These are phyloP conservation scores for Aspergillus caelatus DNA, from an alignment of 2,329 filamentous ascomycete genomes.

Conservation along the genomic window DNA sequence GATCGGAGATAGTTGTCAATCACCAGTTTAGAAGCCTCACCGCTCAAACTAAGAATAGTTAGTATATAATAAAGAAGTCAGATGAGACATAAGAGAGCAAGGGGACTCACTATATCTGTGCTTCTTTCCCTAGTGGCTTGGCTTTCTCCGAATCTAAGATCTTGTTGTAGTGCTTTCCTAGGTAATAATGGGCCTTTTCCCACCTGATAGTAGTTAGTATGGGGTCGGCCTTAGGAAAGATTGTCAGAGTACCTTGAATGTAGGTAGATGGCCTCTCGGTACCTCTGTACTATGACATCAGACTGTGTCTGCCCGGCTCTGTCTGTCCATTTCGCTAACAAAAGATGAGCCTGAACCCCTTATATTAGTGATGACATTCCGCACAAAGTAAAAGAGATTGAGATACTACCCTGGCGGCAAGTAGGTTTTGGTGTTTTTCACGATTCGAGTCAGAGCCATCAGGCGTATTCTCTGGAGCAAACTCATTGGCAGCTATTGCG, in stretches of 20 bases:
- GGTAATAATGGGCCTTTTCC: conserved; percentile 97
- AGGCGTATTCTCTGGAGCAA: conserved; percentile 55
- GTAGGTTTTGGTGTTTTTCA: conserved; percentile 55
- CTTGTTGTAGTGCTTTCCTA: conserved; percentile 97
- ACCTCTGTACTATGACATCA: conserved; percentile 75
- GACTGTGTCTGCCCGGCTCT: conserved; percentile 91
- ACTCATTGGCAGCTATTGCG: conserved; percentile 80
- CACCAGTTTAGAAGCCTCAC: conserved; percentile 83
- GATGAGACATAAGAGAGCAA: not conserved
- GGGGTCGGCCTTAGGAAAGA: not conserved
- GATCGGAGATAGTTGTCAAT: conserved; percentile 93
- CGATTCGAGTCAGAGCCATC: conserved; percentile 40
- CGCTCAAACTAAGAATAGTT: conserved; percentile 59
- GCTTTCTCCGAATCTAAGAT: conserved; percentile 85
- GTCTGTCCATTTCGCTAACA: conserved; percentile 96
- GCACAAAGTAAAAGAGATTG: not conserved
- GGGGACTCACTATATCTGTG: conserved; percentile 62
- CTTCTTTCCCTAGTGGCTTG: conserved; percentile 75
- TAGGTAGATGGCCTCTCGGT: conserved; percentile 68
- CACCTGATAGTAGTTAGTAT: conserved; percentile 56
- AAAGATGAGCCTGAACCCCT: conserved; percentile 68
- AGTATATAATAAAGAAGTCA: conserved; percentile 18
- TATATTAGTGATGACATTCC: conserved; percentile 10
- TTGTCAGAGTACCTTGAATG: conserved; percentile 34
- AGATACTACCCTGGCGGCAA: conserved; percentile 45